These are phyloP conservation scores for Lactarius psammicola DNA, from an alignment of 768 basidiomycete genomes.

Conservation along the genomic window DNA sequence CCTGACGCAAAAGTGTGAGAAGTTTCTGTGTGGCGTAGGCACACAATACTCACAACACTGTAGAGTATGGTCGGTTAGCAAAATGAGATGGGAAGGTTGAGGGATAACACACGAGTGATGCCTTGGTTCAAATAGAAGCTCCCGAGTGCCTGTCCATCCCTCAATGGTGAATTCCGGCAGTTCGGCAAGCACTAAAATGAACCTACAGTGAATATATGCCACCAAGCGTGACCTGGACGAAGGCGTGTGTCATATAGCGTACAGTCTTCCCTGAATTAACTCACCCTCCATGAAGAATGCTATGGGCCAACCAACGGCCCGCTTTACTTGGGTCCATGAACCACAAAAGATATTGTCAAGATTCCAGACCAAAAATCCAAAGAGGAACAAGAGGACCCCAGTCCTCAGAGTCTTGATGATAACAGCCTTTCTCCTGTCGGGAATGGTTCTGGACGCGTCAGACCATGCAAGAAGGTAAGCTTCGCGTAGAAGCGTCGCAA, in stretches of 20 bases:
- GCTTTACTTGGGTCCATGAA: slow-evolving; percentile 54
- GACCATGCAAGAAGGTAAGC: slow-evolving; percentile 52
- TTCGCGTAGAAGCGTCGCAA: slow-evolving; percentile 48
- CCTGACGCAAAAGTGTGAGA: slow-evolving; percentile 34
- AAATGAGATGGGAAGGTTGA: neutral
- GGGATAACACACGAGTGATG: slow-evolving; percentile 34
- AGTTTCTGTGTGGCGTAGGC: neutral
- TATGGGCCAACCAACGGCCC: slow-evolving; percentile 56
- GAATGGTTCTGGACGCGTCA: slow-evolving; percentile 41
- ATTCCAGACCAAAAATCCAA: slow-evolving; percentile 78
- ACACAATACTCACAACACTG: slow-evolving; percentile 32
- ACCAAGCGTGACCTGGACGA: slow-evolving; percentile 64
- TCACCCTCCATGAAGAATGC: slow-evolving; percentile 66
- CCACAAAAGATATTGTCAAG: slow-evolving; percentile 76
- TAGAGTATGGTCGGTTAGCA: neutral
- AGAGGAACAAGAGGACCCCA: slow-evolving; percentile 55
- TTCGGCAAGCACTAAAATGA: neutral
- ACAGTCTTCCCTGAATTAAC: neutral
- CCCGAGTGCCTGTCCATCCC: slow-evolving; percentile 31
- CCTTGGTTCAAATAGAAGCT: slow-evolving; percentile 38
- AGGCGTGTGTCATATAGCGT: slow-evolving; percentile 9
- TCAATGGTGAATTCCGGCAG: slow-evolving; percentile 17
- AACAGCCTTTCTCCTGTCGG: slow-evolving; percentile 41
- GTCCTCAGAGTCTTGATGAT: slow-evolving; percentile 49
- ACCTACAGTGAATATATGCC: slow-evolving; percentile 65